Base-by-base conservation (phyloP, 1,284 basidiomycete species). In the Ceratobasidium sp. region DNA sequence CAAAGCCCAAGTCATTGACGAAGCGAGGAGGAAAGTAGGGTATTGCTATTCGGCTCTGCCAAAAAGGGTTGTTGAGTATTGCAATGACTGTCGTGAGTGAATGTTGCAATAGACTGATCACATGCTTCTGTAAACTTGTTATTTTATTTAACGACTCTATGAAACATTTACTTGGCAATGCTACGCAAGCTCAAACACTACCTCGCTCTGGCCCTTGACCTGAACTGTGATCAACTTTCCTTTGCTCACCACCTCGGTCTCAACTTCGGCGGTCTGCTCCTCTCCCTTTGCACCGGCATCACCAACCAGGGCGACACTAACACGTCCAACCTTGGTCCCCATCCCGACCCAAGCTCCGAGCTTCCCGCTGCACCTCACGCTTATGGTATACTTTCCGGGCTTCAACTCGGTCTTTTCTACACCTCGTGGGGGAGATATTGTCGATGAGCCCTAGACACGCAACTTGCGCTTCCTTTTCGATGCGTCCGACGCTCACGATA, bases 381-480 rank as follows among this genome's bases (percentile, higher is more conserved):
- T 32, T 6, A 59, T 59, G 32, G 43, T 62, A 41, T 64, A 71
- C 1, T 30, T 53, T 26, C 58, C 48, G 9, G 39, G 43, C 14
- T n/a, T 36, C 28, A 55, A 34, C 57, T 70, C 67, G 6, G 48
- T 10, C 18, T 39, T 48, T 14, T 39, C 30, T 10, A 75, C 34
- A 21, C 74, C 74, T 3, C 60, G 72, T 9, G 69, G n/a, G 48
- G 12, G 72, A 48, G 28, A 73, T 41, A 32, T 73, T 75, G 72
- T 75, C 74, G 21, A 73, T 39, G 6, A 75, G 45, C 2, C 74
- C 74, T 14, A 71, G 34, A n/a, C 61, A 62, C 8, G 72, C 74
- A 4, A 75, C 46, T 41, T 48, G n/a, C 43, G n/a, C 28, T 1
- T 30, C 59, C 9, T 64, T 48, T 10, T 55, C 41, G 58, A 75